Base-by-base conservation (phyloP, 1,284 basidiomycete species). In the Apiotrichum laibachii region DNA sequence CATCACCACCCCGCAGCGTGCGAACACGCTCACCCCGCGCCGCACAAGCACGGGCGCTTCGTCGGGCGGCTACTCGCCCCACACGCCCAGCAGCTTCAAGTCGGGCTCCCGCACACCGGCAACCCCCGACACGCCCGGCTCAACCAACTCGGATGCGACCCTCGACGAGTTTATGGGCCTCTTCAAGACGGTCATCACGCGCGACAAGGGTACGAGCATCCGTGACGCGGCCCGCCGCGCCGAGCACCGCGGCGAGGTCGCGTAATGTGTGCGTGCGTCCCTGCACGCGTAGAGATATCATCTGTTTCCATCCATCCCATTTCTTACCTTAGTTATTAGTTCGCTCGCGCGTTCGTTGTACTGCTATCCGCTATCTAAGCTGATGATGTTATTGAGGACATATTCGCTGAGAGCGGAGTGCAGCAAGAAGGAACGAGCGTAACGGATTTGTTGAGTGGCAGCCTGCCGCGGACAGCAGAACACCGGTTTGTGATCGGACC, bases 101-200 rank as follows among this genome's bases (percentile, higher is more conserved):
- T 10, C 18, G n/a, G 18, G 26, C 31, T 18, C 26, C 10, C 22
- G 26, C 11, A 35, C 51, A n/a, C 42, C 51, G 3, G 4, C 15
- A n/a, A 16, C 31, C 26, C 22, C 72, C 16, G 56, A 59, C 13
- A 57, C 62, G 5, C 71, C 72, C 15, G 56, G 60, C 7, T 56
- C 62, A 2, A 58, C 65, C 10, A 48, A 45, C 48, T 42, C 40
- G 16, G 55, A 57, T 1, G 51, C 44, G 5, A 49, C 50, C 31
- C 56, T 57, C 37, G 56, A 57, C 50, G 56, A 57, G 33, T 57
- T 57, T 44, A 48, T 57, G 46, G 50, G 50, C 33, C 45, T 57
- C 15, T 48, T 57, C 39, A 57, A 57, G 51, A 52, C 46, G 39
- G 56, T 57, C 56, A 57, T 57, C n/a, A 22, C 45, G 26, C 50